These are phyloP conservation scores for Naegleria lovaniensis DNA, from an alignment of 208 protist genomes.

Conservation along the genomic window DNA sequence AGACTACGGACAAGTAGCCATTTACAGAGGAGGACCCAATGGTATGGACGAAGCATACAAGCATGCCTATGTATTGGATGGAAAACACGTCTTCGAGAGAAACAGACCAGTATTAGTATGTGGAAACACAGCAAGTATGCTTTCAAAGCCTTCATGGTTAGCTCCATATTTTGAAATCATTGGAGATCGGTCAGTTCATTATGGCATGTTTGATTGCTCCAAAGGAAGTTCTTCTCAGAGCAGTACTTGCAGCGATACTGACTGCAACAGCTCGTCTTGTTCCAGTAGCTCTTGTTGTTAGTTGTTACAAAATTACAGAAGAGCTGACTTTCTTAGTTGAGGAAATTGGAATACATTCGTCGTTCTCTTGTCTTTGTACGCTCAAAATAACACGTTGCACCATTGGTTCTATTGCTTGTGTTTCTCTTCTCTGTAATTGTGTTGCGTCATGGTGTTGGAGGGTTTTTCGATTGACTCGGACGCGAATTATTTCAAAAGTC, in stretches of 20 bases:
- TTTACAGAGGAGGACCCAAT: slow-evolving; percentile 44
- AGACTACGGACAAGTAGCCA: slow-evolving; percentile 53
- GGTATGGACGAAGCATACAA: slow-evolving; percentile 34
- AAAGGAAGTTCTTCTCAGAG: neutral
- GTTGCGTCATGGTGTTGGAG: too few relatives aligned
- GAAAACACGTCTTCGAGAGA: slow-evolving; percentile 43
- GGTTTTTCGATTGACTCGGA: too few relatives aligned
- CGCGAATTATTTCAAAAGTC: too few relatives aligned
- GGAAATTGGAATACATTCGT: too few relatives aligned
- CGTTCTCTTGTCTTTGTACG: too few relatives aligned
- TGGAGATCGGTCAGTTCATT: neutral
- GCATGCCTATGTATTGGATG: slow-evolving; percentile 39
- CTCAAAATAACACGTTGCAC: too few relatives aligned
- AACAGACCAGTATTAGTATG: slow-evolving; percentile 40
- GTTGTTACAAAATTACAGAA: neutral
- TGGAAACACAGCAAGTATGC: slow-evolving; percentile 46
- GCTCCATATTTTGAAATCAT: slow-evolving; percentile 33
- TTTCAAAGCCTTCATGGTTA: slow-evolving; percentile 36
- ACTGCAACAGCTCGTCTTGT: neutral
- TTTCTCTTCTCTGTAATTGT: too few relatives aligned
- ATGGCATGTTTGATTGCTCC: neutral
- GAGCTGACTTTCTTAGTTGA: neutral
- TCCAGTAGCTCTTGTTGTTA: neutral
- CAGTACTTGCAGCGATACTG: neutral
- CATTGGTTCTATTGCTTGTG: too few relatives aligned